Evolutionary conservation across 1,284 basidiomycete genomes (phyloP), one percentile per base, ranked within the genome.

Genomic region (Vanrija sp.): DNA sequence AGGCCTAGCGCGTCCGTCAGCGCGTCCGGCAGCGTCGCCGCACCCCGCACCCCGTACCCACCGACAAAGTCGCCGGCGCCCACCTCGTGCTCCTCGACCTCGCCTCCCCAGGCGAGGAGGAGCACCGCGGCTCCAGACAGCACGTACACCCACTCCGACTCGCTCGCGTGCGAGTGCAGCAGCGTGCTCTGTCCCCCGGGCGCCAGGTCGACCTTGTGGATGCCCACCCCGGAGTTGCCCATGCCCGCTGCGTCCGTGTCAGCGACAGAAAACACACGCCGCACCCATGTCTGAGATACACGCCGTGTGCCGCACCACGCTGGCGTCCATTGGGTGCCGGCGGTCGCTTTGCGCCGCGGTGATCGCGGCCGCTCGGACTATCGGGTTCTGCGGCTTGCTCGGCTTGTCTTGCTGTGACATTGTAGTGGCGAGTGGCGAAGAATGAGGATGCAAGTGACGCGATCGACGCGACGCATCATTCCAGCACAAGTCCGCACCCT

Each of bases 61-160:
- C 56, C 34, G 34, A 34, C 14, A 53, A 58, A 61, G 55, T 61
- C 60, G 42, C 60, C 60, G 10, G 43, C 14, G 42, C 38, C 38
- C 21, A 60, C 42, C n/a, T 5, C 3, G 14, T 39, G 43, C 53
- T 57, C 55, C 16, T 43, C 8, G 7, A 23, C n/a, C 12, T 16
- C 9, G 9, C 38, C 48, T 5, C 39, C 53, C 8, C 53, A 51
- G 0, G 48, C 60, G 3, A 67, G 59, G 3, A 54, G 44, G 19
- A 66, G 60, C 15, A 44, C 53, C 10, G 49, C 64, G 6, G 16
- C 10, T 16, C 66, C 66, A 6, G 49, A 26, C 19, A 65, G 59
- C 18, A 68, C 51, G 58, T 68, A 68, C 14, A 68, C 16, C 66
- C 66, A 68, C 58, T 68, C 66, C 10, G 51, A 44, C 40, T 61